Base-by-base conservation (phyloP, 2,329 filamentous ascomycete species). In the Mycosphaerella sp. region DNA sequence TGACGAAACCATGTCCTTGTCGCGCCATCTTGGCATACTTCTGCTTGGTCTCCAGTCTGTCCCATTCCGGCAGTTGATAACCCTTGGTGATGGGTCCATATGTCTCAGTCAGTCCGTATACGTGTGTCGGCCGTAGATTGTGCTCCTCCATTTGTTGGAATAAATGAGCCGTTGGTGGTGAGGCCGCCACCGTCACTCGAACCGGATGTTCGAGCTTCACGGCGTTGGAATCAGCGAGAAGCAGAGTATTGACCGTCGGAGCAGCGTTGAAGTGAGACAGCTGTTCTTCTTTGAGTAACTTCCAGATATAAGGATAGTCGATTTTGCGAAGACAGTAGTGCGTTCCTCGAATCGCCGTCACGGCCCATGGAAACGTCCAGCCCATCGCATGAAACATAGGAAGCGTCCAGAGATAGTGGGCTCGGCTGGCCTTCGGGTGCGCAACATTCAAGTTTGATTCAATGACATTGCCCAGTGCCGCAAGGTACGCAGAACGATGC, bases 211-310 rank as follows among this genome's bases (percentile, higher is more conserved):
- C 95, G 74, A 98, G 77, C 45, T 72, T 79, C 61, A 80, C 80
- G 2, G 93, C 92, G 69, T 90, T 85, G 40, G 84, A 79, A 2
- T 87, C 80, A 10, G 86, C 86, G 67, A 93, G 95, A 2, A 98
- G 81, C 0, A 97, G 75, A 0, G 92, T 98, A 70, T 97, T 97
- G 49, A 98, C 93, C 0, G 93, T 98, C 0, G 93, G 93, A 0
- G 92, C 93, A 0, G 92, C 92, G 67, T 92, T 95, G 75, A 95
- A 97, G 71, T 98, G 93, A 0, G 90, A 97, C 59, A 98, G 86
- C 6, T 81, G 77, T 71, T 97, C 88, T 49, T 89, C 81, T 66
- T 90, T 95, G 34, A 98, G 75, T 3, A 98, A 74, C 46, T 81
- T 80, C 93, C 93, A 98, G 56, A 98, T 95, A 55, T 92, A 78